Base-by-base conservation (phyloP, 2,329 filamentous ascomycete species). In the Fusarium caatingaense region DNA sequence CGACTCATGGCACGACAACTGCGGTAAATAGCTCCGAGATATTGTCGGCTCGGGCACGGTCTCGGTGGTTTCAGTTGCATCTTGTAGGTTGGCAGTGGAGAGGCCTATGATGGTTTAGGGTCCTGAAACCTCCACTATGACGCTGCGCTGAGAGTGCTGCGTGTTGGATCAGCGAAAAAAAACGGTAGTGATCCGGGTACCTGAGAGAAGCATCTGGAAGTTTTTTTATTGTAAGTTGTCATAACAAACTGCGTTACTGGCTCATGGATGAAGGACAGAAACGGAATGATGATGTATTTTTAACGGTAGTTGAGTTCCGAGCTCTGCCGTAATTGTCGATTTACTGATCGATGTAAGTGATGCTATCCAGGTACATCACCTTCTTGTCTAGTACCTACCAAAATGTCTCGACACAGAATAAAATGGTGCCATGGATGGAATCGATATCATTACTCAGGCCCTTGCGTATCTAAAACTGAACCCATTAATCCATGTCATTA, bases 111-210 rank as follows among this genome's bases (percentile, higher is more conserved):
- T 67, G 60, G 49, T 46, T 45, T 34, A 21, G 59, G 58, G 61
- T 34, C 40, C 59, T 64, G 25, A 27, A 55, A 46, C 66, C 63
- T 70, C 67, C 67, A 68, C 67, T 70, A 70, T 70, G 68, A 68
- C 68, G 68, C 46, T 64, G 45, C 20, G n/a, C 44, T 40, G 44
- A n/a, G 37, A 42, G 32, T 51, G 48, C 48, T 51, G 32, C 13
- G 44, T 28, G 34, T 55, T 55, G 41, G 67, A 60, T 69, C 60
- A 69, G 55, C 49, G 30, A 27, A 32, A 32, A 42, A 42, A 44
- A 50, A 59, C 23, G 49, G 18, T 21, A 47, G 54, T 53, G 54
- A 56, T 23, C 63, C 54, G 56, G 59, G 64, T 68, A 64, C 64
- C 55, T 63, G 58, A 62, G 32, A 34, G 66, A 65, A 66, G 46